Base-by-base conservation (phyloP, 306 rosid genomes). In the Morella rubra region DNA sequence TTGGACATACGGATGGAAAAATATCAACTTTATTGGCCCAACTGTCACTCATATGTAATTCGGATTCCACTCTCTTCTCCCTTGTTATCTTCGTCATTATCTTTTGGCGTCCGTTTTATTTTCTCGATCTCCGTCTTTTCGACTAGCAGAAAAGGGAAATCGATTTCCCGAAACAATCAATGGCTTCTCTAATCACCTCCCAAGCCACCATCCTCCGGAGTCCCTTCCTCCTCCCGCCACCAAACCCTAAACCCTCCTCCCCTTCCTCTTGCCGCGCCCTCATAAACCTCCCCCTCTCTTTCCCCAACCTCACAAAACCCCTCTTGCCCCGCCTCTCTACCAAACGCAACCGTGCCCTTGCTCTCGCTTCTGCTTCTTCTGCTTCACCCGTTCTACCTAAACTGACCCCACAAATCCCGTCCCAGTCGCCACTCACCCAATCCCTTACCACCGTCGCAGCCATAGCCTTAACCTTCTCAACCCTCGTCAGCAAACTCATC, bases 401-500 rank as follows among this genome's bases (percentile, higher is more conserved):
- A 4, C 32, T 8, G n/a, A 72, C 66, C 37, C 71, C 42, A 56
- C n/a, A 55, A 46, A 19, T 19, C 16, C 37, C 70, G 7, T 16
- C 40, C 7, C 61, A 18, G 11, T 55, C 74, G 0, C 49, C 83
- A 74, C 54, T 78, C 71, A 73, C 87, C 37, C 50, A 85, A 9
- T 61, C 80, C 24, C 44, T 87, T 10, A 47, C 86, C 22, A 58
- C 49, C 67, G 1, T 56, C 44, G 80, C 66, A 22, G 27, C 47
- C 45, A 53, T 69, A 18, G 59, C 37, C 11, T 18, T 47, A 12
- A 56, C 5, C 16, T 71, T 71, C 18, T 68, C 76, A 19, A 32
- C 32, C 73, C 56, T 76, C 3, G 12, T 60, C 65, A 69, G 49
- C 12, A 72, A 44, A 44, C 65, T 73, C 22, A 7, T 79, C 64